Evolutionary conservation across 441 rosid genomes (phyloP).

Genomic region (Melastoma candidum): DNA sequence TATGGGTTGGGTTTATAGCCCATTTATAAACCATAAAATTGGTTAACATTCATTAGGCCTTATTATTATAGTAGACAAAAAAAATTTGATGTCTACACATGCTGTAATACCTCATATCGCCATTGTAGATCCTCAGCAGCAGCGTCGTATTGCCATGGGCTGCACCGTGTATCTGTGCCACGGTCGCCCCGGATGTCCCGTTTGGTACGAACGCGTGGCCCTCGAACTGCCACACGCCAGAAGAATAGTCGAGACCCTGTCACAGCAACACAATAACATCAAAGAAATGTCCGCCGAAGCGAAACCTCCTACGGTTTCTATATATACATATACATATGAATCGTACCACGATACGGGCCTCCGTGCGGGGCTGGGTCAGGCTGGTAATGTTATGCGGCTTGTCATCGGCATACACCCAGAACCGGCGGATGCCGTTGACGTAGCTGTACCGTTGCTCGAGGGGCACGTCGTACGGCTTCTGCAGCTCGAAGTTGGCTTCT

Average conservation of each 20-base stretch:
- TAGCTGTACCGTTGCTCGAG: conserved; percentile 24
- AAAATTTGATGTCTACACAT: not conserved
- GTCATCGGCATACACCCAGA: conserved; percentile 24
- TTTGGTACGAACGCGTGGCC: conserved; percentile 4
- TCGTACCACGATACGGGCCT: conserved; percentile 4
- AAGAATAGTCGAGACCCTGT: conserved; percentile 2
- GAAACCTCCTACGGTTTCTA: not conserved
- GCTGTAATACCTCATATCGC: conserved; percentile 13
- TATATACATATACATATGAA: not conserved
- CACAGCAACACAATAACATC: not conserved
- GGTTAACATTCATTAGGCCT: too few relatives aligned
- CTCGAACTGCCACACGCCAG: conserved; percentile 11
- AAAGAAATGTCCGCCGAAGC: not conserved
- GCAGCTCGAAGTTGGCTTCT: conserved; percentile 20
- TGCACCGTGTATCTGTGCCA: conserved; percentile 19
- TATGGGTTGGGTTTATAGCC: too few relatives aligned
- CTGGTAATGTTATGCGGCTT: conserved; percentile 4
- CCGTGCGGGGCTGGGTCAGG: conserved; percentile 12
- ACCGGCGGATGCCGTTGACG: conserved; percentile 18
- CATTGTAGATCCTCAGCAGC: conserved; percentile 15
- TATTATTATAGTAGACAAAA: too few relatives aligned
- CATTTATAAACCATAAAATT: too few relatives aligned
- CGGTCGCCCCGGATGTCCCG: conserved; percentile 7
- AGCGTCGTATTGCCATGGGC: conserved; percentile 17
- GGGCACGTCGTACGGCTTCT: conserved; percentile 28